These are phyloP conservation scores for Diutina rugosa DNA, from an alignment of 1,139 yeast genomes.

Conservation along the genomic window DNA sequence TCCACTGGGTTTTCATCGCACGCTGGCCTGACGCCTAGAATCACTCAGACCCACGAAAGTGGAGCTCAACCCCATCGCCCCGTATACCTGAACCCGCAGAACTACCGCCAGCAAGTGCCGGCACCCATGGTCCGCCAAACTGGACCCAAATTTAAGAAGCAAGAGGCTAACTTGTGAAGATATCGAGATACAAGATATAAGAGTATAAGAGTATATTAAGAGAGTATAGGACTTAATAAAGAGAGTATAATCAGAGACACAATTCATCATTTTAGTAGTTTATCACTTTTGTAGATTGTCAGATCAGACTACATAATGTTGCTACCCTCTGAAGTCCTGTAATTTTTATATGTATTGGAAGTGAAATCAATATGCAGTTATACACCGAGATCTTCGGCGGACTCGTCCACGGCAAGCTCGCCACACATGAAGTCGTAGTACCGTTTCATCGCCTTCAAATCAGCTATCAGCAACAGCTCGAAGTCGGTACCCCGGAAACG, in stretches of 20 bases:
- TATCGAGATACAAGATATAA: neutral
- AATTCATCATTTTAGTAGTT: too few species aligned
- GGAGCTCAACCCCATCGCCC: neutral
- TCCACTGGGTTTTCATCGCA: neutral
- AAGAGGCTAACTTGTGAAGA: neutral
- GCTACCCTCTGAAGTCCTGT: too few species aligned
- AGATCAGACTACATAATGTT: too few species aligned
- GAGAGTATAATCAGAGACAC: too few species aligned
- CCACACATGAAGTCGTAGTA: neutral
- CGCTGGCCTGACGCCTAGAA: neutral
- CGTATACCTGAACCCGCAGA: neutral
- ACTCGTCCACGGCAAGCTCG: neutral
- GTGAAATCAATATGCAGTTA: neutral
- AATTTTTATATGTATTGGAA: neutral
- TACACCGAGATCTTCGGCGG: neutral
- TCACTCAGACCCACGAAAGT: neutral
- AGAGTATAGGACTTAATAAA: too few species aligned
- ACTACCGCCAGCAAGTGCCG: neutral
- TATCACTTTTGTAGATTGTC: too few species aligned
- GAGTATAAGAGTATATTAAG: too few species aligned
- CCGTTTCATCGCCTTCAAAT: neutral
- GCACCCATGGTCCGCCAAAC: neutral
- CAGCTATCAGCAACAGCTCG: neutral
- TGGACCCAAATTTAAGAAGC: neutral
- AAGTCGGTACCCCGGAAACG: neutral